Evolutionary conservation across 805 yeast genomes (phyloP).

Genomic region (Candida piceae): DNA sequence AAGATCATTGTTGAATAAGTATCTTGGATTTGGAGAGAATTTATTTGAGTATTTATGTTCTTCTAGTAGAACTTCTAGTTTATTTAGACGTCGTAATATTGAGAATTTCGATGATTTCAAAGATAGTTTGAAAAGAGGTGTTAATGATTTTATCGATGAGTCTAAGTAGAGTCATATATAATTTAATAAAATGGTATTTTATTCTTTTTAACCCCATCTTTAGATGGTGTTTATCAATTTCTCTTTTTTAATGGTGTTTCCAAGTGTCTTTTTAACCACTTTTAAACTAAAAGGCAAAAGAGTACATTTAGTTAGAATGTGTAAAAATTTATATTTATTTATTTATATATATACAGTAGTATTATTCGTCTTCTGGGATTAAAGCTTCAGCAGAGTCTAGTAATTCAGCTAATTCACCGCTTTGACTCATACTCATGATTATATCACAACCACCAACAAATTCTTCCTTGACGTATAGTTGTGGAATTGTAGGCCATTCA

Average conservation of each 20-base stretch:
- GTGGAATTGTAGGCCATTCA: constrained; percentile 99
- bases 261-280: too few species aligned
- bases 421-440: constrained; percentile 81
- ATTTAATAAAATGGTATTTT: too few species aligned
- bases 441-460: constrained; percentile 98
- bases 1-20: constrained; percentile 38
- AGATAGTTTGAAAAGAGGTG: constrained; percentile 26
- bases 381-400: constrained; percentile 75
- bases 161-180: too few species aligned
- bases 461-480: constrained; percentile 83
- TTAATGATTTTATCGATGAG: constrained; percentile 22
- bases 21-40: constrained; percentile 56
- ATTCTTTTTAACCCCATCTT: not conserved
- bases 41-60: constrained; percentile 47
- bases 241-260: constrained; percentile 19
- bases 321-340: too few species aligned
- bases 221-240: not conserved
- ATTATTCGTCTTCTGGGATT: constrained; percentile 69
- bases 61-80: constrained; percentile 41
- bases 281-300: constrained; percentile 24
- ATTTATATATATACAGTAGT: too few species aligned
- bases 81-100: constrained; percentile 39
- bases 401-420: constrained; percentile 85
- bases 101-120: constrained; percentile 24
- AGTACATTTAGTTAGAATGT: too few species aligned